phyloP scores from a whole-genome alignment of 148 eudicot genomes.

The Amaranthus palmeri region DNA sequence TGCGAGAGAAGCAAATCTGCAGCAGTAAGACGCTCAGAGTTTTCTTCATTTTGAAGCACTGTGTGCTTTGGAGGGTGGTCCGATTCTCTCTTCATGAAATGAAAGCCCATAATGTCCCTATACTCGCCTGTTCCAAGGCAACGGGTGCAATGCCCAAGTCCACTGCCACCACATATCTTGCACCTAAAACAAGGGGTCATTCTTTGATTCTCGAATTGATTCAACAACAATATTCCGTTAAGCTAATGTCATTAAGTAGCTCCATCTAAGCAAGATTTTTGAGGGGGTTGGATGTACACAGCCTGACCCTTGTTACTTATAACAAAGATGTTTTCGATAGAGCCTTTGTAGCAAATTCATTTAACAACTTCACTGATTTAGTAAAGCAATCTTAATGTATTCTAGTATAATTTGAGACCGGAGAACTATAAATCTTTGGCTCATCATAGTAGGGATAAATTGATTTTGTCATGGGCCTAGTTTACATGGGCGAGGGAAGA shows the following conservation, averaged over 20 bases:
- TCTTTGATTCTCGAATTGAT: constrained; percentile 2
- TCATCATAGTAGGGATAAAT: no score
- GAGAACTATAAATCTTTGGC: no score
- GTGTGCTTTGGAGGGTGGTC: constrained; percentile 13
- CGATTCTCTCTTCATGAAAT: constrained; percentile 55
- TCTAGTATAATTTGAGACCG: no score
- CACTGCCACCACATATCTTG: constrained; percentile 82
- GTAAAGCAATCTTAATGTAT: no score
- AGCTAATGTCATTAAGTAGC: no score
- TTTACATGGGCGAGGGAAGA: neutral
- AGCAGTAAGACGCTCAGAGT: constrained; percentile 27
- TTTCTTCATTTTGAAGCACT: constrained; percentile 18
- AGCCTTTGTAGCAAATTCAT: no score
- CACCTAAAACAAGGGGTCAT: constrained; percentile 47
- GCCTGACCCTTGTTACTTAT: no score
- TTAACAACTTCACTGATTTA: no score
- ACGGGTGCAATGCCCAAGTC: constrained; percentile 67
- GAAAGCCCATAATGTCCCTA: constrained; percentile 70
- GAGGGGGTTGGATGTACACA: no score
- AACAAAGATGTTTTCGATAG: no score
- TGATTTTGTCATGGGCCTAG: neutral
- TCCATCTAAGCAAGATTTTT: no score
- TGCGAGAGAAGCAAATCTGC: constrained; percentile 42
- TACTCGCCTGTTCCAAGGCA: constrained; percentile 90
- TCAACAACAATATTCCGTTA: no score